A percentile compares a stretch with the other conserved stretches of the same genome.
Conservation (phyloP, 2,329 filamentous ascomycete genomes). For the Diaporthe vexans region DNA sequence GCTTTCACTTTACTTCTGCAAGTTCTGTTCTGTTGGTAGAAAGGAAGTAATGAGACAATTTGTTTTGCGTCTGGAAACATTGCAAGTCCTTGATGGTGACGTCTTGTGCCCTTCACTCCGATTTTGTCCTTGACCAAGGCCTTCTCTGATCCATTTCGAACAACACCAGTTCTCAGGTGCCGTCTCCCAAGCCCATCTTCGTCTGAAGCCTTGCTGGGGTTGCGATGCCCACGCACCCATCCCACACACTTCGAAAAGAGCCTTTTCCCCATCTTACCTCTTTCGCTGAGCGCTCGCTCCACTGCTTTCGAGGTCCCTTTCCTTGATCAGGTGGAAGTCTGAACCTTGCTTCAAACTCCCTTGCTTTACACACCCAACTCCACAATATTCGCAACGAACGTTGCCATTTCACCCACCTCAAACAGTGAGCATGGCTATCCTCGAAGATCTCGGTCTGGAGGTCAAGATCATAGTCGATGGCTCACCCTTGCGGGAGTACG, state of each 20-base stretch:
- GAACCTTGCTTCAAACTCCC: not conserved
- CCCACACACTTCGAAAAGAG: not conserved
- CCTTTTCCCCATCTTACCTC: not conserved
- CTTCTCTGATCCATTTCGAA: not conserved
- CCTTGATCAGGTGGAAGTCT: no score
- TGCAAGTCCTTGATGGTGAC: no score
- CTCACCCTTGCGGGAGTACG: slow-evolving; percentile 1
- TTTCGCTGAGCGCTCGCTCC: not conserved
- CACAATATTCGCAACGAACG: no score
- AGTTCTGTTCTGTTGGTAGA: not conserved
- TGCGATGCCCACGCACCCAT: not conserved
- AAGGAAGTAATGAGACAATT: not conserved
- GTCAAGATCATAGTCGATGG: slow-evolving; percentile 5
- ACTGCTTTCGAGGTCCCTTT: not conserved
- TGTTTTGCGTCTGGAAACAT: no score
- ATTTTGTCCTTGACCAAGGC: not conserved
- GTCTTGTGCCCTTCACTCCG: not conserved
- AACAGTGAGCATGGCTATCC: no score
- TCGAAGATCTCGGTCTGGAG: slow-evolving; percentile 24
- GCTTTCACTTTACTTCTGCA: not conserved
- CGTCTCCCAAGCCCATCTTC: no score
- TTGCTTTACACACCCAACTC: not conserved
- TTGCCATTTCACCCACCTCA: no score
- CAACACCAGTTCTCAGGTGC: no score
- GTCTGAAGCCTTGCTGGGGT: not conserved